Conservation (phyloP, 371 early-diverging fungal genomes). For the Mucor ambiguus region DNA sequence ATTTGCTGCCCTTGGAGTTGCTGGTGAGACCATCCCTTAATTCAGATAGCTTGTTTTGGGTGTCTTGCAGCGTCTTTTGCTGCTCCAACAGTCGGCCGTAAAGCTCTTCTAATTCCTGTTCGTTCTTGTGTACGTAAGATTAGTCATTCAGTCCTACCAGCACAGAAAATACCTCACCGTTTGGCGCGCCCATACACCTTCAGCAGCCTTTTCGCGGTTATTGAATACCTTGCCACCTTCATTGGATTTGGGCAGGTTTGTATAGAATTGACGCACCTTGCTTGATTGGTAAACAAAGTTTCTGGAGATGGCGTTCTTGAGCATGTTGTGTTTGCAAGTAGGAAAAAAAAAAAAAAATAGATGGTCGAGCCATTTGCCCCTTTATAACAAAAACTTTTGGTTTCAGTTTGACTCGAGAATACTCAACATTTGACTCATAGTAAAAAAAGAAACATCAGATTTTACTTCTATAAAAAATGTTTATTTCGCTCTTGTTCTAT, state of each 20-base stretch:
- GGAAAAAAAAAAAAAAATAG: not conserved
- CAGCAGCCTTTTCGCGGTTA: not conserved
- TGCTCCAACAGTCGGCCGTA: not conserved
- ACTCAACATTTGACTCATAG: not conserved
- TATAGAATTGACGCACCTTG: not conserved
- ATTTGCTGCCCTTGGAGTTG: not conserved
- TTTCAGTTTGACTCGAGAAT: not conserved
- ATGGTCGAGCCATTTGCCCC: not conserved
- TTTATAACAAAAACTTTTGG: not conserved
- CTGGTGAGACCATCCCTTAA: not conserved
- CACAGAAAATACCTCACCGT: not conserved
- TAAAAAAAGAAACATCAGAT: not conserved
- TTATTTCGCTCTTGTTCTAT: not conserved
- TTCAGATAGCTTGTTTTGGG: not conserved
- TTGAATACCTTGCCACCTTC: not conserved
- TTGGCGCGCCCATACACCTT: slow-evolving; percentile 3
- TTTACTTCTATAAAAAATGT: not conserved
- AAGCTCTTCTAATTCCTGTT: not conserved
- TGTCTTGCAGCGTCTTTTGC: not conserved
- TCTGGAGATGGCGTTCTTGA: not conserved
- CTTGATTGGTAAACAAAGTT: not conserved
- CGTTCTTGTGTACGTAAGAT: not conserved
- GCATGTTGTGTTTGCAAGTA: not conserved
- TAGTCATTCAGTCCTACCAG: not conserved
- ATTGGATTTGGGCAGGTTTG: not conserved